phyloP scores from a whole-genome alignment of 768 basidiomycete species.

The Hydnomerulius pinastri region DNA sequence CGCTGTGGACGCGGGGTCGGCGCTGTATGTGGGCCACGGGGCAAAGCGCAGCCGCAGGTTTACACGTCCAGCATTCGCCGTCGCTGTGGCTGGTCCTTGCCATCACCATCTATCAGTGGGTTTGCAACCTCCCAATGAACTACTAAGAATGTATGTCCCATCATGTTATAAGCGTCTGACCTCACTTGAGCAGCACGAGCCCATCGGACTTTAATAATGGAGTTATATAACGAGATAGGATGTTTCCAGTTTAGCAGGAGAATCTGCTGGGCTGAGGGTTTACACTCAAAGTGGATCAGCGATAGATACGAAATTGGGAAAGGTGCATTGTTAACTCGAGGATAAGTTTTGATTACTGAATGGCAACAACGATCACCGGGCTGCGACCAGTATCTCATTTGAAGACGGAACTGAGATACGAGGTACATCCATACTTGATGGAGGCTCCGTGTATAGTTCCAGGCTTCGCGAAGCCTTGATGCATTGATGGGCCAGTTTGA shows the following conservation, averaged over 20 bases:
- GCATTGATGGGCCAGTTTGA: no score
- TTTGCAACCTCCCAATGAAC: no score
- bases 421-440: not conserved
- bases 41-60: no score
- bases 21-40: no score
- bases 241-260: not conserved
- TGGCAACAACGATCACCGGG: not conserved
- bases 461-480: not conserved
- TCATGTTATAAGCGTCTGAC: no score
- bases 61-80: no score
- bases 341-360: no score
- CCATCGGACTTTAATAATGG: not conserved
- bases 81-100: no score
- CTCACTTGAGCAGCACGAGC: not conserved
- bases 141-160: no score
- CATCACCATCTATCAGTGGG: no score
- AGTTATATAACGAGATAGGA: not conserved
- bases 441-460: not conserved
- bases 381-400: not conserved
- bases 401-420: not conserved
- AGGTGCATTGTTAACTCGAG: not conserved
- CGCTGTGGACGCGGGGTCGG: no score
- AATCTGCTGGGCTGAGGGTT: not conserved
- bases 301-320: not conserved
- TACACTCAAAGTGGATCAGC: not conserved